These are phyloP conservation scores for Laburnicola sp. DNA, from an alignment of 2,329 filamentous ascomycete species.

Conservation along the genomic window DNA sequence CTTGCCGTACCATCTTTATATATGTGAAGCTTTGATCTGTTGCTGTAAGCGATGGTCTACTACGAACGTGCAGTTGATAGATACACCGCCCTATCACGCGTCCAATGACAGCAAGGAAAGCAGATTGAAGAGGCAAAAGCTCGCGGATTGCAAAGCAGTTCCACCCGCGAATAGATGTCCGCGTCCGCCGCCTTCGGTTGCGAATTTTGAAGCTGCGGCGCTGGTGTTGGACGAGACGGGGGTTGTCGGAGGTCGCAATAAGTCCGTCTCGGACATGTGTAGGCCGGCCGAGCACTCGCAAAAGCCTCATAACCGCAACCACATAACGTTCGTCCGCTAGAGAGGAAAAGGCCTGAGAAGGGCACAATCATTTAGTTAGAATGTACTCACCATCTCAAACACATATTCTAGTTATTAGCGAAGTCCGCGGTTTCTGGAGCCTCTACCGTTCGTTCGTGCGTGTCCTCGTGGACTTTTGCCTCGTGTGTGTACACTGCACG, in stretches of 20 bases:
- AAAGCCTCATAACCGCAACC: not conserved
- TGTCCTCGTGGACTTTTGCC: too few relatives aligned
- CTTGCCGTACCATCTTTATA: not conserved
- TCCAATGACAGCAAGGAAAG: not conserved
- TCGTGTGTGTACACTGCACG: too few relatives aligned
- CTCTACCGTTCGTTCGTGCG: too few relatives aligned
- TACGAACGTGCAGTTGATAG: not conserved
- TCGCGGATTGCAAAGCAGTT: not conserved
- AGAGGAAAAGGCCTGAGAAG: too few relatives aligned
- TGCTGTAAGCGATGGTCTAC: not conserved
- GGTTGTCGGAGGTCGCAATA: not conserved
- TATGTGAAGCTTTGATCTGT: not conserved
- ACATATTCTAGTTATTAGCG: too few relatives aligned
- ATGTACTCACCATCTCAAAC: too few relatives aligned
- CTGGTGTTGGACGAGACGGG: not conserved
- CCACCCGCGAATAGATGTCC: not conserved
- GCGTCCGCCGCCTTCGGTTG: not conserved
- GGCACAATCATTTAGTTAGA: too few relatives aligned
- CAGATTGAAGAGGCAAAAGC: not conserved
- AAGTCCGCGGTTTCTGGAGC: too few relatives aligned
- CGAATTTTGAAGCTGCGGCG: not conserved
- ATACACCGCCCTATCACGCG: not conserved
- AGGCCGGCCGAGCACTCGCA: not conserved
- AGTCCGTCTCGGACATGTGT: conserved; percentile 3
- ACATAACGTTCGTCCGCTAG: not conserved